Evolutionary conservation across 1,284 basidiomycete genomes (phyloP), one percentile per base, ranked within the genome.

Genomic region (Macrocystidia cucumis): DNA sequence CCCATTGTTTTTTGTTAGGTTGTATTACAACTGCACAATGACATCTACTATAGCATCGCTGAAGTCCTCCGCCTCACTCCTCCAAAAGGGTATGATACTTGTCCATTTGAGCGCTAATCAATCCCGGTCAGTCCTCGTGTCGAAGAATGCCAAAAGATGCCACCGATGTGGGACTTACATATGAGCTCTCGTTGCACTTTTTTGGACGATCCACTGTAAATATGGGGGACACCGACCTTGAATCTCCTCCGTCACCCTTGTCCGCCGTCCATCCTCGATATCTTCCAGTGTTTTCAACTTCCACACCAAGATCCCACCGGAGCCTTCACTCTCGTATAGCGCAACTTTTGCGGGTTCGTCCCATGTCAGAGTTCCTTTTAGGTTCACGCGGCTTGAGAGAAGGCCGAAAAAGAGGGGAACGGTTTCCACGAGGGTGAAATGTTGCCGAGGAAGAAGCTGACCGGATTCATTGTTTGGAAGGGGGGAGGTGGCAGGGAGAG

Each of bases 321-420:
- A 45, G 2, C 50, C 39, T 14, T 45, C 35, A 23, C 45, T 54
- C 35, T 62, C 61, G 32, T 60, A 62, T 20, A 63, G 39, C 12
- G 50, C 37, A 8, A 50, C 16, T 20, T 45, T 48, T 2, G 43
- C 39, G 3, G 44, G 32, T 18, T 56, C 46, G 26, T 60, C 56
- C 57, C 56, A 62, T 2, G 58, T 56, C 7, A 61, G 40, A 6
- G 54, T 55, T 1, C 59, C 62, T 19, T 33, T 35, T 18, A 62
- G 29, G 5, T 42, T 32, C 3, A 63, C 52, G 9, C 47, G 40
- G 12, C 27, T 44, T 13, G 50, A 50, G 35, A 54, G 27, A 2
- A 57, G 26, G 11, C 56, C 57, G 37, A 59, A 56, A 7, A 59
- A 11, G 7, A 62, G 16, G 8, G 58, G 50, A 5, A 63, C 46